Evolutionary conservation across 192 early-diverging fungal species (phyloP).

Genomic region (Helicostylum pulchrum): DNA sequence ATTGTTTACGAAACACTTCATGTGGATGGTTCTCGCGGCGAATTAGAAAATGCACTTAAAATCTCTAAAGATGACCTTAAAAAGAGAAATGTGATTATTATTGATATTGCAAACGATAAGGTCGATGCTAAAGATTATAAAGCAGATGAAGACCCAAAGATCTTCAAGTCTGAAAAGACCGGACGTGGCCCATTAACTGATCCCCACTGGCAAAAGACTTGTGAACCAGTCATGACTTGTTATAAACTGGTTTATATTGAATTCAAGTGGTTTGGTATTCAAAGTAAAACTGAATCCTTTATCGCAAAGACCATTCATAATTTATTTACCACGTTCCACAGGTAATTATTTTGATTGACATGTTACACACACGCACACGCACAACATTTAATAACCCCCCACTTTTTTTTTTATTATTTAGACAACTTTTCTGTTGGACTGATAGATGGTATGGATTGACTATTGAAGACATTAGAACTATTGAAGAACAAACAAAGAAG

Average conservation of each 20-base stretch:
- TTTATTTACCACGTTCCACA: slow-evolving; percentile 67
- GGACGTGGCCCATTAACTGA: slow-evolving; percentile 63
- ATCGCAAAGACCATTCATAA: slow-evolving; percentile 58
- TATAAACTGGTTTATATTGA: slow-evolving; percentile 78
- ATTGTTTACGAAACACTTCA: slow-evolving; percentile 75
- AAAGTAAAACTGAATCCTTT: slow-evolving; percentile 60
- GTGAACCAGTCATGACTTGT: slow-evolving; percentile 77
- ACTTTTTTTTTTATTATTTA: slow-evolving; percentile 3
- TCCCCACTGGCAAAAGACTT: slow-evolving; percentile 57
- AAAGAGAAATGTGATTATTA: slow-evolving; percentile 59
- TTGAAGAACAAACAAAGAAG: slow-evolving; percentile 66
- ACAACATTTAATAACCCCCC: not conserved
- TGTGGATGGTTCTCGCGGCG: slow-evolving; percentile 62
- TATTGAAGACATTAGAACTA: slow-evolving; percentile 63
- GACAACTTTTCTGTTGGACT: slow-evolving; percentile 73
- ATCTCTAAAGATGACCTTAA: slow-evolving; percentile 42
- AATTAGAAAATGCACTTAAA: slow-evolving; percentile 59
- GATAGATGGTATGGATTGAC: slow-evolving; percentile 77
- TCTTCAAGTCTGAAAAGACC: slow-evolving; percentile 61
- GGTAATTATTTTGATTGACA: slow-evolving; percentile 27
- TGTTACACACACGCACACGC: not conserved
- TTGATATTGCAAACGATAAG: slow-evolving; percentile 69
- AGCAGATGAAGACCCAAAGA: slow-evolving; percentile 62
- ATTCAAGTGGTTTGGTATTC: slow-evolving; percentile 74
- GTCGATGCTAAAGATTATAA: slow-evolving; percentile 53